A percentile compares a stretch with the other conserved stretches of the same genome.
Conservation (phyloP, 2,329 filamentous ascomycete genomes). For the Sporothrix protearum region DNA sequence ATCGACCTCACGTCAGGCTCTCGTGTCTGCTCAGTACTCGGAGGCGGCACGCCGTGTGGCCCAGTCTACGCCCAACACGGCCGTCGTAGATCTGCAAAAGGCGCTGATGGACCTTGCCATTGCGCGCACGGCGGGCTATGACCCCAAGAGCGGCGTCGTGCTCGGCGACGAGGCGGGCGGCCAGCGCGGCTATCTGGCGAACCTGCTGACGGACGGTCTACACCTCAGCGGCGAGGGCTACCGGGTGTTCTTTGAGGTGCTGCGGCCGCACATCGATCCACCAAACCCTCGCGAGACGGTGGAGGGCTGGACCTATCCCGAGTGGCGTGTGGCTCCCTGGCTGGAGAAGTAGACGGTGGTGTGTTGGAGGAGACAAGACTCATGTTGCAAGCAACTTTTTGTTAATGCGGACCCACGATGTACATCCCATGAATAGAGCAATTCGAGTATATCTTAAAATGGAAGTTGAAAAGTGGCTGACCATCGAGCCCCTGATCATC, state of each 20-base stretch:
- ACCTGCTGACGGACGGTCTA: slow-evolving; percentile 55
- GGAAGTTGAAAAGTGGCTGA: neutral
- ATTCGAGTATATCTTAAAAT: neutral
- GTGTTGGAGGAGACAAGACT: neutral
- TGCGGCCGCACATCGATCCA: slow-evolving; percentile 48
- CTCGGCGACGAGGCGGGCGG: slow-evolving; percentile 51
- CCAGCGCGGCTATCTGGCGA: slow-evolving; percentile 48
- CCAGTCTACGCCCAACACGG: slow-evolving; percentile 61
- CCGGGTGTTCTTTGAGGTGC: slow-evolving; percentile 47
- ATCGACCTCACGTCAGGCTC: slow-evolving; percentile 44
- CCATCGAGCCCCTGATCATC: neutral
- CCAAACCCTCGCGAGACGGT: slow-evolving; percentile 40
- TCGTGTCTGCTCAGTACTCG: slow-evolving; percentile 55
- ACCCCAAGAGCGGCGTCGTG: slow-evolving; percentile 43
- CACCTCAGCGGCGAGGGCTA: slow-evolving; percentile 56
- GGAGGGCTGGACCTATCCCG: slow-evolving; percentile 44
- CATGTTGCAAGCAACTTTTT: neutral
- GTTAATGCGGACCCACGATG: neutral
- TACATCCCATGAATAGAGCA: neutral
- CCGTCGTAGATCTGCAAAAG: slow-evolving; percentile 75
- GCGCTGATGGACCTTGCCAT: slow-evolving; percentile 69
- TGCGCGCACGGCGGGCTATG: slow-evolving; percentile 55
- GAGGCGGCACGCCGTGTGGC: slow-evolving; percentile 63
- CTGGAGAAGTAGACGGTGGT: slow-evolving; percentile 21
- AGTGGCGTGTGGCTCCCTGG: slow-evolving; percentile 42